Conservation (phyloP, 805 yeast species). For the Myxozyma vanderwaltii region DNA sequence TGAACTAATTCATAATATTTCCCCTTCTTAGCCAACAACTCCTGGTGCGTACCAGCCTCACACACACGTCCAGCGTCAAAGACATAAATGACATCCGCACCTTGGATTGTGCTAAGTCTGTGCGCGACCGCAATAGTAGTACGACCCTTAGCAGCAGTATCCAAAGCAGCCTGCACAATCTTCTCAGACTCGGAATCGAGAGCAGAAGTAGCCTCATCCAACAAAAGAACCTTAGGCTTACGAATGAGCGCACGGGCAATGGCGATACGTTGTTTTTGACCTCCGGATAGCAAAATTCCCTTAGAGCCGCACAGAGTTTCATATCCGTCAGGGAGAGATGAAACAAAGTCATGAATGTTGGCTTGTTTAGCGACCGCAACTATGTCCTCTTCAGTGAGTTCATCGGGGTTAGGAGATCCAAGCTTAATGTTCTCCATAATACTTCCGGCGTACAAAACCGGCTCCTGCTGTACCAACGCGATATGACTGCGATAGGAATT, state of each 20-base stretch:
- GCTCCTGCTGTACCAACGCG: slow-evolving; percentile 67
- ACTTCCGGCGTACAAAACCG: slow-evolving; percentile 68
- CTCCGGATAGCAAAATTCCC: slow-evolving; percentile 63
- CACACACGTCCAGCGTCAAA: slow-evolving; percentile 56
- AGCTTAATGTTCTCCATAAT: slow-evolving; percentile 71
- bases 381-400: slow-evolving; percentile 46
- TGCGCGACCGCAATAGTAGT: slow-evolving; percentile 78
- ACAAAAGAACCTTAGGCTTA: slow-evolving; percentile 55
- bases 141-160: slow-evolving; percentile 59
- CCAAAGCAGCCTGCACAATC: slow-evolving; percentile 63
- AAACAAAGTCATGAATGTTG: slow-evolving; percentile 54
- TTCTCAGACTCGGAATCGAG: slow-evolving; percentile 63
- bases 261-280: slow-evolving; percentile 66
- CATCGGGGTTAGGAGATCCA: slow-evolving; percentile 36
- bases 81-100: slow-evolving; percentile 56
- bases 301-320: slow-evolving; percentile 53
- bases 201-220: slow-evolving; percentile 62
- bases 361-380: slow-evolving; percentile 53
- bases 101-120: slow-evolving; percentile 61
- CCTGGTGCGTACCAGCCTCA: slow-evolving; percentile 54
- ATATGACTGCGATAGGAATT: slow-evolving; percentile 54
- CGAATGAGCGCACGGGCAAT: slow-evolving; percentile 64
- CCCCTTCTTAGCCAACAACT: slow-evolving; percentile 44
- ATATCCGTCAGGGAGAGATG: slow-evolving; percentile 55
- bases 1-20: slow-evolving; percentile 47